Base-by-base conservation (phyloP, 2,329 filamentous ascomycete species). In the Exophiala oligosperma region DNA sequence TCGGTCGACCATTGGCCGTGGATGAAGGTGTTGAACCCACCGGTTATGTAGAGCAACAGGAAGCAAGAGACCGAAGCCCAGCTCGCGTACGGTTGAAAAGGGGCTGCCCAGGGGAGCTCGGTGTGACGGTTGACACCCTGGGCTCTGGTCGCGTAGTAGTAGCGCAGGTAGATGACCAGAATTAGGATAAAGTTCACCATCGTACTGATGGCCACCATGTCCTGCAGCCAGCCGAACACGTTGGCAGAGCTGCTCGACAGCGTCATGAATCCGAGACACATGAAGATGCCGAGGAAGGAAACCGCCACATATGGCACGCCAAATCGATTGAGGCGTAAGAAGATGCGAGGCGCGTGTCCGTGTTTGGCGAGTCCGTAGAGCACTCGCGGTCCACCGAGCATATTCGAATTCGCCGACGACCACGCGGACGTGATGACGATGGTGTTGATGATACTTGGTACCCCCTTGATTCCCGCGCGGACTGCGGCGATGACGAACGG, bases 401-500 rank as follows among this genome's bases (percentile, higher is more conserved):
- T 88, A 62, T 91, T 87, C 5, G 90, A 92, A 74, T 96, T 96
- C 57, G 91, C 91, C 61, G 96, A 92, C 0, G 90, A 94, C 26
- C 96, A 77, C 24, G 96, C 91, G 21, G 92, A 88, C 61, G 96
- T 85, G 70, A 97, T 85, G 71, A 97, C 96, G 59, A 97, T 91
- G 14, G 85, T 86, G 73, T 97, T 97, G 88, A 97, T 94, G 53
- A 96, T 82, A 0, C 89, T 92, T 2, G 91, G 90, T 1, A 96
- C 81, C 1, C 88, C 86, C 40, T 84, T 76, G 67, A 97, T 94
- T 6, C 90, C 88, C 1, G 92, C 91, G 62, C 91, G 88, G 64
- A 89, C 80, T 67, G 96, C 95, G 62, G 92, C 91, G 67, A 97
- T 94, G 67, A 97, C 92, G 72, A 97, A 97, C 1, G 92, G 93